Evolutionary conservation across 2,329 filamentous ascomycete genomes (phyloP).

Genomic region (Knoxdaviesia proteae): DNA sequence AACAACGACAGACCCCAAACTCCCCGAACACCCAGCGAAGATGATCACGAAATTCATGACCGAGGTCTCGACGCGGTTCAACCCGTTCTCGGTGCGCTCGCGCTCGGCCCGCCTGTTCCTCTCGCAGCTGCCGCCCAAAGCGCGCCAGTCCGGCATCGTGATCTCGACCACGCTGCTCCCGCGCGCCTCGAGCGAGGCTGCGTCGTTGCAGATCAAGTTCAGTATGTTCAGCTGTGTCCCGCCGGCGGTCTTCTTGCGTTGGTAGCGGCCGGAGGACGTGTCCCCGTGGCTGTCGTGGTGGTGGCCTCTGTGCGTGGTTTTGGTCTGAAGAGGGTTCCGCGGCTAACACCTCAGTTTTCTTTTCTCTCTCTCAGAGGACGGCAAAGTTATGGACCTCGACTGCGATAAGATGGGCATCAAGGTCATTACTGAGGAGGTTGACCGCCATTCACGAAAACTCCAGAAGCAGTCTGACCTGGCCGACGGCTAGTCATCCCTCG

Average conservation of each 20-base stretch:
- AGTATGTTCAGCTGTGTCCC: slow-evolving; percentile 32
- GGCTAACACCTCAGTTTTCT: slow-evolving; percentile 7
- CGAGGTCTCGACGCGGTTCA: slow-evolving; percentile 70
- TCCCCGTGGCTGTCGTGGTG: too few species aligned
- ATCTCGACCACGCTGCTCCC: slow-evolving; percentile 62
- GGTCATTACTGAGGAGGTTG: slow-evolving; percentile 70
- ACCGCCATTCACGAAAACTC: slow-evolving; percentile 67
- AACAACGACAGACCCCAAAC: too few species aligned
- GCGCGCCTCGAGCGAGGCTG: slow-evolving; percentile 44
- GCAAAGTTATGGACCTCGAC: slow-evolving; percentile 72
- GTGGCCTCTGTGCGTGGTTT: background rate
- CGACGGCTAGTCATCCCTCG: slow-evolving; percentile 13
- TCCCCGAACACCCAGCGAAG: slow-evolving; percentile 9
- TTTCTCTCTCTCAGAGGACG: slow-evolving; percentile 45
- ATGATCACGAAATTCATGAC: slow-evolving; percentile 83
- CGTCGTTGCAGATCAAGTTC: slow-evolving; percentile 60
- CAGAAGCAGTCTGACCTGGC: slow-evolving; percentile 65
- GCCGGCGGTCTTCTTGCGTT: background rate
- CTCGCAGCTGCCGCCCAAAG: slow-evolving; percentile 60
- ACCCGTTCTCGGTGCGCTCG: slow-evolving; percentile 64
- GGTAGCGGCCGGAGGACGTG: background rate
- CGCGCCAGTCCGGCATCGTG: slow-evolving; percentile 50
- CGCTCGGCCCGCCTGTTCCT: slow-evolving; percentile 80
- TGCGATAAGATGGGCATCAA: slow-evolving; percentile 65
- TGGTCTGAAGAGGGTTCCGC: background rate